Conservation (phyloP, 345 rosid species). For the Sisymbrium irio region DNA sequence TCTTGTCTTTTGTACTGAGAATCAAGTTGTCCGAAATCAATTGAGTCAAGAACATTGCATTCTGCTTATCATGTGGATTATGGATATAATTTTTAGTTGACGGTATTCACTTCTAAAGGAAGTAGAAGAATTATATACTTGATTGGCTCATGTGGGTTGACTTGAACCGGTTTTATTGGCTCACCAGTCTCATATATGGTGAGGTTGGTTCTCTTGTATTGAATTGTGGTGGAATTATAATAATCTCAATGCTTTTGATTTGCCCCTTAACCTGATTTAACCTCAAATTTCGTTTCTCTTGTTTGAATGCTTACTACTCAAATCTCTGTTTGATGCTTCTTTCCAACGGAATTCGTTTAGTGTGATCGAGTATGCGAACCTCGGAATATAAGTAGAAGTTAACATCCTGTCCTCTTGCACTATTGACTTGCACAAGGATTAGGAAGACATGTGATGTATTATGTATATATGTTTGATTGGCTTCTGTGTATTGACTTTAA, state of each 20-base stretch:
- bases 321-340: background rate
- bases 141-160: background rate
- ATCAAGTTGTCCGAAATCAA: background rate
- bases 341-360: background rate
- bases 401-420: background rate
- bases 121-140: background rate
- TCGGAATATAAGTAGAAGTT: background rate
- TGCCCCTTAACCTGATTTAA: background rate
- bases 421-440: background rate
- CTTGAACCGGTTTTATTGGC: background rate
- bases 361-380: background rate
- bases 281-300: background rate
- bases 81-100: no score
- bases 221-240: background rate
- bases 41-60: background rate
- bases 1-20: background rate
- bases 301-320: background rate
- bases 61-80: background rate
- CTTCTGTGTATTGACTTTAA: conserved; percentile 3
- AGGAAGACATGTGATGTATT: background rate
- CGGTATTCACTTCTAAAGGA: no score
- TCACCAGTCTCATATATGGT: background rate
- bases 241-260: background rate
- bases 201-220: background rate
- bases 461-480: background rate